A percentile compares a stretch with the other conserved stretches of the same genome.
Evolutionary conservation across 2,329 filamentous ascomycete species (phyloP).

Genomic region (Ceratocystis ficicola): DNA sequence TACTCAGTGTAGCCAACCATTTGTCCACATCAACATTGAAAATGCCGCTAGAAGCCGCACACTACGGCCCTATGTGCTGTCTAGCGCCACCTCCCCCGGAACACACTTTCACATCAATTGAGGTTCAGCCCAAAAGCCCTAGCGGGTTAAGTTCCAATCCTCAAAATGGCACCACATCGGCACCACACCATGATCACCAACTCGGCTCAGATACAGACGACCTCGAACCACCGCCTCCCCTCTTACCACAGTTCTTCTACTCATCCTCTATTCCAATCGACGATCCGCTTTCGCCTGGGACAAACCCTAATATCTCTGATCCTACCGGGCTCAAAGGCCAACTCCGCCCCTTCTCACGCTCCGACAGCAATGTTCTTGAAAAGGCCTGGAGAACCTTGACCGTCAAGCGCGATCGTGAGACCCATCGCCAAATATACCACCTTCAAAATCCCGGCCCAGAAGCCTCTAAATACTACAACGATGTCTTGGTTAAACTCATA

Average conservation of each 20-base stretch:
- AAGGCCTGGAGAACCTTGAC: constrained; percentile 58
- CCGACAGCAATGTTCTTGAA: constrained; percentile 70
- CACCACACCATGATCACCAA: background rate
- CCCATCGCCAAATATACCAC: constrained; percentile 33
- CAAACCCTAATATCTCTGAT: constrained; percentile 37
- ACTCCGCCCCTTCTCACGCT: constrained; percentile 64
- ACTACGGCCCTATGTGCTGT: constrained; percentile 42
- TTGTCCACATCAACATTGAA: background rate
- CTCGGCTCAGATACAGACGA: constrained; percentile 31
- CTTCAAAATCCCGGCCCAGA: constrained; percentile 7
- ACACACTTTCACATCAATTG: background rate
- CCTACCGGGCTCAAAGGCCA: constrained; percentile 42
- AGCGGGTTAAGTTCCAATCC: background rate
- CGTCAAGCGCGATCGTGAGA: constrained; percentile 36
- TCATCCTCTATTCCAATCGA: constrained; percentile 71
- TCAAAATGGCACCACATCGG: background rate
- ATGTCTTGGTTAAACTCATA: constrained; percentile 33
- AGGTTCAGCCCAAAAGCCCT: background rate
- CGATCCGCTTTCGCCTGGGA: constrained; percentile 62
- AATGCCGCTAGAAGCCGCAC: constrained; percentile 5
- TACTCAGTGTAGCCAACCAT: background rate
- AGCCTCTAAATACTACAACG: constrained; percentile 29
- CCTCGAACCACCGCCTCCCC: constrained; percentile 41
- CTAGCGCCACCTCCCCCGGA: constrained; percentile 32
- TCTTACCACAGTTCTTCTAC: constrained; percentile 73